Base-by-base conservation (phyloP, 371 early-diverging fungal species). In the Sporodiniella umbellata region DNA sequence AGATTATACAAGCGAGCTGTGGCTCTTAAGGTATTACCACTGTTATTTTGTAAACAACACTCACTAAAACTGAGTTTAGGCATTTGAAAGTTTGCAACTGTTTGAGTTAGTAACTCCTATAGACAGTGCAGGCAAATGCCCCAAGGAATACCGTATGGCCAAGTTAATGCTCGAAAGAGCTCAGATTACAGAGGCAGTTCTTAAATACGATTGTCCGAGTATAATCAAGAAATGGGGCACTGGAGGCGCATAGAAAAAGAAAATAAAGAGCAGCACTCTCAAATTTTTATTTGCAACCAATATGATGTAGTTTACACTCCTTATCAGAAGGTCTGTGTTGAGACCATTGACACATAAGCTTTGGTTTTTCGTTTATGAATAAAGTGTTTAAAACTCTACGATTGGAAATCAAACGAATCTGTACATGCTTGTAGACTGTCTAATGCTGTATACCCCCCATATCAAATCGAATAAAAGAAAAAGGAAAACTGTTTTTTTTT, bases 11-110 rank as follows among this genome's bases (percentile, higher is more conserved):
- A 89, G 58, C 86, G 85, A 44, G 72, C 81, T 1, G 88, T 93
- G 4, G 92, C 90, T 4, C 66, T 91, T 17, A 93, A 93, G 85
- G 90, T 89, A n/a, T n/a, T n/a, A n/a, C n/a, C n/a, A n/a, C n/a
- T n/a, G n/a, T n/a, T n/a, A n/a, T n/a, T n/a, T n/a, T n/a, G n/a
- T n/a, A n/a, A n/a, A n/a, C n/a, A n/a, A n/a, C n/a, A n/a, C n/a
- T n/a, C n/a, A n/a, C n/a, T n/a, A n/a, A n/a, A n/a, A n/a, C n/a
- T n/a, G n/a, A n/a, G n/a, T 24, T 11, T 49, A 88, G 86, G 87
- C 87, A 12, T 88, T 87, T 65, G 90, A 90, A 56, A 82, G 86
- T 33, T 66, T 94, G 12, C 74, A 81, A 24, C 62, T 73, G 22
- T 66, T 88, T 45, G 92, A 90, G 58, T 54, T 95, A 18, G 77